Conservation (phyloP, 495 filamentous ascomycete species). For the Delitschia confertaspora region DNA sequence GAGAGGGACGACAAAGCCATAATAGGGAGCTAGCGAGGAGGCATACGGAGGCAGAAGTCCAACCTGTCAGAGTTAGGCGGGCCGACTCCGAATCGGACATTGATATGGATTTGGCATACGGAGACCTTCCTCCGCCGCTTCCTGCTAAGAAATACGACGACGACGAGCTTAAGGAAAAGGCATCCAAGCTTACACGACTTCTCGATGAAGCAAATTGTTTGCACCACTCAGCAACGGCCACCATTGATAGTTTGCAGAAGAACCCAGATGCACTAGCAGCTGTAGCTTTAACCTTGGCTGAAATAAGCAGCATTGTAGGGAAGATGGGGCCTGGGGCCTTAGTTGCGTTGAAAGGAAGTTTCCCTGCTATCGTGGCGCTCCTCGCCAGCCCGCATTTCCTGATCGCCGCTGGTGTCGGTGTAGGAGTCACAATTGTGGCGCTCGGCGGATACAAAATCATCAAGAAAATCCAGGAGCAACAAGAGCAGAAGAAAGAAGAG, state of each 20-base stretch:
- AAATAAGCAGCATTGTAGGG: constrained; percentile 69
- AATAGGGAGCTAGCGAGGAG: constrained; percentile 29
- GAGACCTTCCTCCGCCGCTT: constrained; percentile 51
- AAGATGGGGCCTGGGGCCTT: constrained; percentile 83
- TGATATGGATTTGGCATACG: constrained; percentile 86
- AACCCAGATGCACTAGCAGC: constrained; percentile 91
- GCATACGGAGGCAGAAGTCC: constrained; percentile 29
- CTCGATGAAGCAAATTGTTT: constrained; percentile 80
- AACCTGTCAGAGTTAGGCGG: constrained; percentile 20
- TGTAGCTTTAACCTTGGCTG: constrained; percentile 83
- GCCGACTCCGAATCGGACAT: constrained; percentile 50
- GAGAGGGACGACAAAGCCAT: constrained; percentile 16
- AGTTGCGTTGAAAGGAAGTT: constrained; percentile 60
- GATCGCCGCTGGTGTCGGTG: constrained; percentile 79
- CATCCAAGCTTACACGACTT: constrained; percentile 59
- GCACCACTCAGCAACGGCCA: constrained; percentile 71
- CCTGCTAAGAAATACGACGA: constrained; percentile 41
- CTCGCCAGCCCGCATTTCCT: constrained; percentile 84
- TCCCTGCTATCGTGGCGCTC: constrained; percentile 79
- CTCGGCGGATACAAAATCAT: constrained; percentile 96
- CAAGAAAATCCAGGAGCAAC: constrained; percentile 60
- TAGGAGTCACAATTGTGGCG: constrained; percentile 85
- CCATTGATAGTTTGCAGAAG: constrained; percentile 78
- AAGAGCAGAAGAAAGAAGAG: constrained; percentile 44
- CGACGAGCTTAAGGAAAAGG: constrained; percentile 53